Evolutionary conservation across 1,284 basidiomycete genomes (phyloP), one percentile per base, ranked within the genome.

Genomic region (Mrakiaceae sp.): DNA sequence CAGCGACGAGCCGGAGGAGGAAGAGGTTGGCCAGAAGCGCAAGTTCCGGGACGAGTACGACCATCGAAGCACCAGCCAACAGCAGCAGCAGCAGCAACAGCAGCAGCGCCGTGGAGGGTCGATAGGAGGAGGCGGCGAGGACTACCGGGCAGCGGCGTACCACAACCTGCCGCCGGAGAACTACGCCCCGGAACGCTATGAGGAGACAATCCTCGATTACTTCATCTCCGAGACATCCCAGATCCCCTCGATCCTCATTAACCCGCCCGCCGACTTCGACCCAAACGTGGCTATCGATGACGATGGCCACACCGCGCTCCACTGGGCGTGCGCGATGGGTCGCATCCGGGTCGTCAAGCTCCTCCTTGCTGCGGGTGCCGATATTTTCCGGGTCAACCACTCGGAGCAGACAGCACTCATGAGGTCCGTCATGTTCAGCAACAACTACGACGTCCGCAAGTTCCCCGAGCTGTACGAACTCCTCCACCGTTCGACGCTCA

Each of bases 251-350:
- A 81, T 98, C 64, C 85, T 99, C 71, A 86, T 96, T 67, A 83
- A 83, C 57, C 96, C 95, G 4, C 94, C 96, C 3, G 74, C 83
- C 54, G 90, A 97, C 77, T 96, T 97, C 75, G 91, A 98, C 74
- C 86, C 96, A 7, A 94, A 98, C 73, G 90, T 94, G 80, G 86
- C 87, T 58, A 98, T 99, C 69, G 96, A 99, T 77, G 96, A 98
- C 70, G 96, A 99, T 73, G 93, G 93, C 0, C 96, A 99, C 75
- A 97, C 95, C 0, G 87, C 96, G 27, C 78, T 99, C 16, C 96
- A 99, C 74, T 99, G 96, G 96, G 96, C 95, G 2, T 96, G 92
- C 71, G 96, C 96, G 9, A 98, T 99, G 95, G 96, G 96, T 46
- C 87, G 96, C 60, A 87, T 97, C 66, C 87, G 95, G 53, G 90